These are phyloP conservation scores for Lichina pygmaea DNA, from an alignment of 495 filamentous ascomycete genomes.

Conservation along the genomic window DNA sequence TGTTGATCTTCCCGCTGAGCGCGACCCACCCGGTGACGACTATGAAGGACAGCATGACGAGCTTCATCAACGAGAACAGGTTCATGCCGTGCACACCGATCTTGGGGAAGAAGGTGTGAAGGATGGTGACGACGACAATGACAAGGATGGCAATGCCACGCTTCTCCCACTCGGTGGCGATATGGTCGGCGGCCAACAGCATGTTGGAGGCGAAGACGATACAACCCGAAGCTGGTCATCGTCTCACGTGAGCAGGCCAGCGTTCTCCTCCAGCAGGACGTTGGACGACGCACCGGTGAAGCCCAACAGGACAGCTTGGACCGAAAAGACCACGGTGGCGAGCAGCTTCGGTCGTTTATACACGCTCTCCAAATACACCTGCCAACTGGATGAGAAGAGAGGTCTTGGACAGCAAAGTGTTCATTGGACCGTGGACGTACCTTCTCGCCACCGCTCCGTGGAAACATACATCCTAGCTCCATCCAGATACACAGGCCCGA, in stretches of 20 bases:
- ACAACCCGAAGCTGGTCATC: conserved; percentile 6
- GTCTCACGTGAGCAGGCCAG: too few species aligned
- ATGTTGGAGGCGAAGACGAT: conserved; percentile 17
- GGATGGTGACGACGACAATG: not conserved
- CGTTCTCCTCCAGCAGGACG: too few species aligned
- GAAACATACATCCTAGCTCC: conserved; percentile 11
- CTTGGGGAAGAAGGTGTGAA: not conserved
- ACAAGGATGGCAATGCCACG: not conserved
- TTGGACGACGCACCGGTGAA: too few species aligned
- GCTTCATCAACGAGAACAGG: not conserved
- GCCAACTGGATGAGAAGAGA: too few species aligned
- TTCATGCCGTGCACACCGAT: not conserved
- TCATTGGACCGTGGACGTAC: not conserved
- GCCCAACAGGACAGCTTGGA: too few species aligned
- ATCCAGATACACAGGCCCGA: too few species aligned
- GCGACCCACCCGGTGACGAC: conserved; percentile 7
- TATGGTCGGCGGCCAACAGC: conserved; percentile 4
- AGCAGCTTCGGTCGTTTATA: too few species aligned
- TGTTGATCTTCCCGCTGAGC: conserved; percentile 5
- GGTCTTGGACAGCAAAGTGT: too few species aligned
- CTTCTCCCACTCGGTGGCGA: not conserved
- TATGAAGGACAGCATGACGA: not conserved
- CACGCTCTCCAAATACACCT: too few species aligned
- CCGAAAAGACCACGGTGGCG: too few species aligned
- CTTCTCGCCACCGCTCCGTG: conserved; percentile 8